A percentile compares a stretch with the other conserved stretches of the same genome.
Evolutionary conservation across 2,329 filamentous ascomycete species (phyloP).

Genomic region (Periconia macrospinosa): DNA sequence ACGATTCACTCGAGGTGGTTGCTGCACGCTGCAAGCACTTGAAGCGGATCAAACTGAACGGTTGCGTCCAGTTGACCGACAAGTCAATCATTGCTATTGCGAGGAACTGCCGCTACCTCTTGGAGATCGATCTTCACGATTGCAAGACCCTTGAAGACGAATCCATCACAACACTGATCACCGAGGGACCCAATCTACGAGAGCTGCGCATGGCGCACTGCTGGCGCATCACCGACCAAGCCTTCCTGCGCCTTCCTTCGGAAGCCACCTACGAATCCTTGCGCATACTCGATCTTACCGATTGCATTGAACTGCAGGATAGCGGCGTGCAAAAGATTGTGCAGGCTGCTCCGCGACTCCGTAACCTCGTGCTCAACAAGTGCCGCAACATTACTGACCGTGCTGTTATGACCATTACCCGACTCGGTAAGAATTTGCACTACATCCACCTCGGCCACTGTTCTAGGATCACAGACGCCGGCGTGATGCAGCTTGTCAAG

Average conservation of each 20-base stretch:
- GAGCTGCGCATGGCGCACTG: conserved; percentile 88
- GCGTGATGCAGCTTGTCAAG: conserved; percentile 81
- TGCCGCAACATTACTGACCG: conserved; percentile 90
- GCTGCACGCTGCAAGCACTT: conserved; percentile 83
- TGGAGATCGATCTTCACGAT: conserved; percentile 93
- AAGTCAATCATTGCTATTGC: conserved; percentile 83
- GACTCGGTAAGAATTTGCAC: conserved; percentile 91
- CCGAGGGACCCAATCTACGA: conserved; percentile 78
- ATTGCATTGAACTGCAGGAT: conserved; percentile 81
- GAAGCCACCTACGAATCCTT: conserved; percentile 78
- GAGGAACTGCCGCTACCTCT: conserved; percentile 83
- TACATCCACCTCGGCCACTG: conserved; percentile 97
- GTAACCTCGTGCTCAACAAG: conserved; percentile 92
- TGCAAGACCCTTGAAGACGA: conserved; percentile 80
- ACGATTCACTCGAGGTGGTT: conserved; percentile 79
- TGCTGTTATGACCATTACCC: conserved; percentile 83
- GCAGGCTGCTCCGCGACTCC: conserved; percentile 78
- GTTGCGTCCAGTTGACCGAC: conserved; percentile 83
- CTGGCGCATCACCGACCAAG: conserved; percentile 79
- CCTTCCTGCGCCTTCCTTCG: conserved; percentile 77
- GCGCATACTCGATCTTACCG: conserved; percentile 90
- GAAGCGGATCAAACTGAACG: conserved; percentile 94
- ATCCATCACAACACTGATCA: conserved; percentile 79
- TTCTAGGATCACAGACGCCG: conserved; percentile 83
- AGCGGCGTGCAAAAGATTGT: conserved; percentile 88